Conservation (phyloP, 208 protist genomes). For the Naegleria lovaniensis region DNA sequence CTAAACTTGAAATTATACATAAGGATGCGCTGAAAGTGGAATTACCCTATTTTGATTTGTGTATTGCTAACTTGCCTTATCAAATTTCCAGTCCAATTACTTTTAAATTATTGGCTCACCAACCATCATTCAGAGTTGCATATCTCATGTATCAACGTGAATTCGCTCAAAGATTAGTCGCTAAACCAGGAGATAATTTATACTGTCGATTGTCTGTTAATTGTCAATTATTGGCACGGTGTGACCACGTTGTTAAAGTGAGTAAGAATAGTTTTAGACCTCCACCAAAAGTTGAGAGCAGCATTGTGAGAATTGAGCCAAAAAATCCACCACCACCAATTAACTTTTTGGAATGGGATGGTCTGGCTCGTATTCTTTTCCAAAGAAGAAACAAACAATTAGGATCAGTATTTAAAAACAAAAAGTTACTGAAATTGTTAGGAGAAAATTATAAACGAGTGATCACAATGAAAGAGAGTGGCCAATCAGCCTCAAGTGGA, state of each 20-base stretch:
- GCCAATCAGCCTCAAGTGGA: background rate
- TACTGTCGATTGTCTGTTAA: constrained; percentile 99
- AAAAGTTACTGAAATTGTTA: constrained; percentile 65
- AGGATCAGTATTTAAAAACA: constrained; percentile 87
- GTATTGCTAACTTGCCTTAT: constrained; percentile 99
- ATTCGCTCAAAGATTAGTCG: constrained; percentile 95
- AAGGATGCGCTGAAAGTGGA: constrained; percentile 96
- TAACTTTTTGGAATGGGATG: constrained; percentile 99
- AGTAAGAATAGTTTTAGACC: constrained; percentile 97
- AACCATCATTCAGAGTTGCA: constrained; percentile 83
- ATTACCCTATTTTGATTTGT: constrained; percentile 99
- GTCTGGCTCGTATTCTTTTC: constrained; percentile 95
- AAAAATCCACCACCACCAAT: constrained; percentile 90
- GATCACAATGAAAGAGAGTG: constrained; percentile 39
- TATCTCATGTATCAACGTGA: constrained; percentile 99
- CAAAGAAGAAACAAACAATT: constrained; percentile 98
- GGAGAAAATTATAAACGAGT: constrained; percentile 64
- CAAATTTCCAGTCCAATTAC: constrained; percentile 98
- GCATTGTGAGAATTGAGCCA: constrained; percentile 96
- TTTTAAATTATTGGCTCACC: constrained; percentile 96
- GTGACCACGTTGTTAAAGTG: constrained; percentile 97
- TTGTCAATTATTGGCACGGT: constrained; percentile 93
- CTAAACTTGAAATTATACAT: constrained; percentile 93
- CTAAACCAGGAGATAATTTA: constrained; percentile 89
- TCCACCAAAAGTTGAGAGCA: constrained; percentile 98